Conservation (phyloP, 768 basidiomycete genomes). For the Phaeotremella skinneri region DNA sequence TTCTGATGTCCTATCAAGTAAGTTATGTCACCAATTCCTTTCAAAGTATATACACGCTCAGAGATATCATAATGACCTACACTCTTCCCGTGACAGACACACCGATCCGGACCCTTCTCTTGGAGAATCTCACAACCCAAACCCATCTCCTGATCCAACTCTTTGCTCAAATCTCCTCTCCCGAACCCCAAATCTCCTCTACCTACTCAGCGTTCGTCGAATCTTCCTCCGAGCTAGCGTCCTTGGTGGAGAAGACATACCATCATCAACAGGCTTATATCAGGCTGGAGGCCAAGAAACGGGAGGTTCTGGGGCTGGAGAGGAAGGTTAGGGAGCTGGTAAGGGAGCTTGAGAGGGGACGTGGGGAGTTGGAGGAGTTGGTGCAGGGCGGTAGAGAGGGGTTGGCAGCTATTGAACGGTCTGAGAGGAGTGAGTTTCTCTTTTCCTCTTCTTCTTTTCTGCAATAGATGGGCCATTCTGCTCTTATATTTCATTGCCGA, state of each 20-base stretch:
- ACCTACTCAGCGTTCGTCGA: slow-evolving; percentile 18
- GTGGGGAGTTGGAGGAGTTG: slow-evolving; percentile 34
- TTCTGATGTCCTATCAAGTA: too few species aligned
- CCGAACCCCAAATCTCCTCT: slow-evolving; percentile 6
- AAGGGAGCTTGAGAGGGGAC: slow-evolving; percentile 21
- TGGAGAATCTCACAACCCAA: slow-evolving; percentile 37
- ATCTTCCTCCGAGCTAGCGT: slow-evolving; percentile 25
- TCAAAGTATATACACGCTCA: too few species aligned
- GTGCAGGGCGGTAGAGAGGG: slow-evolving; percentile 20
- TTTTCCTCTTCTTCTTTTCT: neutral
- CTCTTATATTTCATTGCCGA: neutral
- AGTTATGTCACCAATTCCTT: too few species aligned
- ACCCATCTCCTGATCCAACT: slow-evolving; percentile 29
- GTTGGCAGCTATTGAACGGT: slow-evolving; percentile 19
- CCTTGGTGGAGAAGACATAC: slow-evolving; percentile 21
- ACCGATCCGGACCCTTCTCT: slow-evolving; percentile 18
- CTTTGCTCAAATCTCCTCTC: slow-evolving; percentile 26
- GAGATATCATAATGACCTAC: neutral
- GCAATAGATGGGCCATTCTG: neutral
- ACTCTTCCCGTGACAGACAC: neutral
- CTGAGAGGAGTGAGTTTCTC: slow-evolving; percentile 26
- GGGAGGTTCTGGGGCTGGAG: slow-evolving; percentile 29
- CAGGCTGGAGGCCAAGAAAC: slow-evolving; percentile 16
- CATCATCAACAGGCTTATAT: slow-evolving; percentile 32
- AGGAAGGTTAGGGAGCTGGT: slow-evolving; percentile 20